Conservation (phyloP, 163 green algal genomes). For the Scenedesmus sp. region DNA sequence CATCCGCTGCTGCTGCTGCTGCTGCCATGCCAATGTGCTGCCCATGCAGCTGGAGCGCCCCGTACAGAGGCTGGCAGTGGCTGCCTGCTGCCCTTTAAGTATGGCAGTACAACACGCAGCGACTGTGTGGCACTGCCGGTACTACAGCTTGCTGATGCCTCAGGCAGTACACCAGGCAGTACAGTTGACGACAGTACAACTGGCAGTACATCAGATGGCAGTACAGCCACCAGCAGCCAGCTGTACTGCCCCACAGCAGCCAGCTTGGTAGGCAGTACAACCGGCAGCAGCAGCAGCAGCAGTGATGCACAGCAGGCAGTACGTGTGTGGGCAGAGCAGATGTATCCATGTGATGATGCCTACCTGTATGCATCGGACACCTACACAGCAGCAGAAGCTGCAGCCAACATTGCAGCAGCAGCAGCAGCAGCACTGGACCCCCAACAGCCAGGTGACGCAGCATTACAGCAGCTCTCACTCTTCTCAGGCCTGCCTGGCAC, state of each 20-base stretch:
- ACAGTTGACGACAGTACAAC: neutral
- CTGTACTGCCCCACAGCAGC: neutral
- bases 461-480: neutral
- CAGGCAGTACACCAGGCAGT: constrained; percentile 2
- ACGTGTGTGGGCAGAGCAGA: neutral
- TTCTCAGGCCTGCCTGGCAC: neutral
- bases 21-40: neutral
- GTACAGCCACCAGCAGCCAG: neutral
- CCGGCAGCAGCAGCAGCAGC: neutral
- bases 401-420: neutral
- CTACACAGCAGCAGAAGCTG: neutral
- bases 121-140: neutral
- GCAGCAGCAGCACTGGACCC: neutral
- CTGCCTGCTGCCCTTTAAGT: constrained; percentile 26
- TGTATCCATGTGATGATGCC: neutral
- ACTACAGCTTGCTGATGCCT: neutral
- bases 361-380: neutral
- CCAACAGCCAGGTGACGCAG: neutral
- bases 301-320: neutral
- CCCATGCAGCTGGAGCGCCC: neutral
- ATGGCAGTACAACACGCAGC: constrained; percentile 10
- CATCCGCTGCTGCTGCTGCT: neutral
- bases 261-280: neutral
- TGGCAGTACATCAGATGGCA: neutral
- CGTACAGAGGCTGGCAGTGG: neutral